Percentiles rank a stretch among this genome's conserved stretches.
These are phyloP conservation scores for Xerocomus spinulosus DNA, from an alignment of 768 basidiomycete genomes.

Conservation along the genomic window DNA sequence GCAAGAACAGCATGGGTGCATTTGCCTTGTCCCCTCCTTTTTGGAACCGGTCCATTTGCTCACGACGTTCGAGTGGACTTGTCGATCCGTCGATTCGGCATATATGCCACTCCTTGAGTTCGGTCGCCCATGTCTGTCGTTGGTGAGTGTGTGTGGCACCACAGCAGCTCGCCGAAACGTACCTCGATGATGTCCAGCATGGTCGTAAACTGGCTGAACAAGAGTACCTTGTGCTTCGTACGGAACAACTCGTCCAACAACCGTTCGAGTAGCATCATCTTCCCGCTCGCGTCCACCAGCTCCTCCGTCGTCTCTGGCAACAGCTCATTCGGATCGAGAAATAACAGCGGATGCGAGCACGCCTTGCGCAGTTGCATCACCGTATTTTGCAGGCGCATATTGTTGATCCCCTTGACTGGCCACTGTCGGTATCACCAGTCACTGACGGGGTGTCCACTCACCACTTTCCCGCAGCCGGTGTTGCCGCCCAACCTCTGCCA, in stretches of 20 bases:
- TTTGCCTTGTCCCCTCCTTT: slow-evolving; percentile 53
- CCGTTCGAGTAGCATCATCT: slow-evolving; percentile 95
- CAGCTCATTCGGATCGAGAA: slow-evolving; percentile 41
- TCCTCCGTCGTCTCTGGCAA: slow-evolving; percentile 65
- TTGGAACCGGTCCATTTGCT: slow-evolving; percentile 85
- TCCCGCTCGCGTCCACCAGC: slow-evolving; percentile 82
- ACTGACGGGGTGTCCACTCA: slow-evolving; percentile 31
- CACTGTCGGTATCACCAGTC: slow-evolving; percentile 1
- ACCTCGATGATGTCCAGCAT: slow-evolving; percentile 97
- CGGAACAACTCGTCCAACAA: slow-evolving; percentile 78
- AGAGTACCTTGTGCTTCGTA: slow-evolving; percentile 76
- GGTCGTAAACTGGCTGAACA: slow-evolving; percentile 91
- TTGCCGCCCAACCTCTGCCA: slow-evolving; percentile 51
- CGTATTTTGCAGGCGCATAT: slow-evolving; percentile 89
- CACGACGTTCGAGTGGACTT: slow-evolving; percentile 71
- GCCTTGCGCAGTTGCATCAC: slow-evolving; percentile 98
- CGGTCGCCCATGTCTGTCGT: slow-evolving; percentile 64
- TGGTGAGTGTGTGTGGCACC: neutral
- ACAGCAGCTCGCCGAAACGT: neutral
- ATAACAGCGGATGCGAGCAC: slow-evolving; percentile 88
- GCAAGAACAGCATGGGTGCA: slow-evolving; percentile 73
- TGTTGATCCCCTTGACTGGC: slow-evolving; percentile 79
- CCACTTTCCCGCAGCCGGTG: slow-evolving; percentile 57
- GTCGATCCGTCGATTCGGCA: slow-evolving; percentile 94
- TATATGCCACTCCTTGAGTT: slow-evolving; percentile 75